Conservation (phyloP, 306 rosid genomes). For the Lathyrus tuberosus region DNA sequence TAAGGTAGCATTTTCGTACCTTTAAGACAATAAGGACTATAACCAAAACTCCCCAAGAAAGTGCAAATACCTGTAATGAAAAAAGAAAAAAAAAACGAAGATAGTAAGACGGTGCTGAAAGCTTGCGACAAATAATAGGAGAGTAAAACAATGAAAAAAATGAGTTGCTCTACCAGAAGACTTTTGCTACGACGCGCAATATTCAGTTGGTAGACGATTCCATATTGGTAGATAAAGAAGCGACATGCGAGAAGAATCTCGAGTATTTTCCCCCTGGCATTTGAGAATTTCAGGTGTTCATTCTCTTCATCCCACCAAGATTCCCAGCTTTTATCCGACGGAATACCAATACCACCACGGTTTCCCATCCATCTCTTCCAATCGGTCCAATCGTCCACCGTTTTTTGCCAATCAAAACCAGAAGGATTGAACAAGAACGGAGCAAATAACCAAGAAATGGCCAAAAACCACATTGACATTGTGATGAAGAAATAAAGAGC, state of each 20-base stretch:
- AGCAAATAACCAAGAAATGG: constrained; percentile 93
- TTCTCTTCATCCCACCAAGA: constrained; percentile 98
- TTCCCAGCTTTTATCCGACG: constrained; percentile 89
- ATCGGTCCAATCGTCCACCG: constrained; percentile 97
- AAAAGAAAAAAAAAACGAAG: constrained; percentile 42
- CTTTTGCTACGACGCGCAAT: constrained; percentile 70
- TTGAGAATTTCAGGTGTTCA: constrained; percentile 82
- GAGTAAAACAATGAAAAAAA: constrained; percentile 4
- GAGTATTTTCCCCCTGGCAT: constrained; percentile 70
- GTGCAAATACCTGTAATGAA: constrained; percentile 66
- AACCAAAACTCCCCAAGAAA: constrained; percentile 82
- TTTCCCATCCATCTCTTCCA: constrained; percentile 99
- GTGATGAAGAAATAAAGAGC: constrained; percentile 75
- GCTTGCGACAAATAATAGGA: constrained; percentile 21
- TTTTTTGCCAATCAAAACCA: constrained; percentile 97
- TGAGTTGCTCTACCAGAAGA: constrained; percentile 61
- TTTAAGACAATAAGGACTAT: constrained; percentile 73
- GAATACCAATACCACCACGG: constrained; percentile 92
- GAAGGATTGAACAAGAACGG: constrained; percentile 96
- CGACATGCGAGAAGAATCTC: constrained; percentile 84
- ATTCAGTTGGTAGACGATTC: constrained; percentile 89
- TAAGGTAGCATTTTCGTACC: constrained; percentile 50
- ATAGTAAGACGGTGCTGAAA: constrained; percentile 36
- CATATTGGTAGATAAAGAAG: constrained; percentile 90
- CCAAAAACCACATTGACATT: constrained; percentile 90